These are phyloP conservation scores for Byssochlamys sp. DNA, from an alignment of 2,329 filamentous ascomycete species.

Conservation along the genomic window DNA sequence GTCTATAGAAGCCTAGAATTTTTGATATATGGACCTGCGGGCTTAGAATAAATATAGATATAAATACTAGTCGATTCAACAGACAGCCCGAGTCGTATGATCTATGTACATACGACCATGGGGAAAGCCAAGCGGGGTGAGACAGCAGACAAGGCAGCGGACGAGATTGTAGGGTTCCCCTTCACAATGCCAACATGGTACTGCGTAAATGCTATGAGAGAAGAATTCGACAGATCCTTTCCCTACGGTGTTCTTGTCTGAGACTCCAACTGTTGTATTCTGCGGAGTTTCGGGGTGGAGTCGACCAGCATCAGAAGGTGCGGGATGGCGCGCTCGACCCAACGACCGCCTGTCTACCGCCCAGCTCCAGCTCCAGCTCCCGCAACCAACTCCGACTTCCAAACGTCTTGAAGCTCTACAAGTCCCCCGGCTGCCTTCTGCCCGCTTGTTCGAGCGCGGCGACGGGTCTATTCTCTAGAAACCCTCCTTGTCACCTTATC, in stretches of 20 bases:
- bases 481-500: not conserved
- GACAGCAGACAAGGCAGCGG: not conserved
- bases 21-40: not conserved
- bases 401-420: slow-evolving; percentile 2
- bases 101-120: not conserved
- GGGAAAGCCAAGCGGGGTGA: not conserved
- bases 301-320: not conserved
- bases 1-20: not conserved
- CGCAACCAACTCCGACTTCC: slow-evolving; percentile 1
- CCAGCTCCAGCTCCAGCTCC: slow-evolving; percentile 1
- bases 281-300: not conserved
- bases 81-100: not conserved
- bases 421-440: slow-evolving; percentile 7
- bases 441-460: slow-evolving; percentile 17
- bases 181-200: not conserved
- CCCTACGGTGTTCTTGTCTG: not conserved
- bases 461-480: slow-evolving; percentile 7
- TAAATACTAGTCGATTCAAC: not conserved
- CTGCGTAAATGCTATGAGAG: not conserved
- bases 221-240: not conserved
- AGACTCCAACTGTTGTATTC: not conserved
- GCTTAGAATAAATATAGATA: not conserved
- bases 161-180: not conserved
- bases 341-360: not conserved
- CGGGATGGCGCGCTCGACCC: not conserved